phyloP scores from a whole-genome alignment of 1,284 basidiomycete genomes.

The Cystobasidium pallidum region DNA sequence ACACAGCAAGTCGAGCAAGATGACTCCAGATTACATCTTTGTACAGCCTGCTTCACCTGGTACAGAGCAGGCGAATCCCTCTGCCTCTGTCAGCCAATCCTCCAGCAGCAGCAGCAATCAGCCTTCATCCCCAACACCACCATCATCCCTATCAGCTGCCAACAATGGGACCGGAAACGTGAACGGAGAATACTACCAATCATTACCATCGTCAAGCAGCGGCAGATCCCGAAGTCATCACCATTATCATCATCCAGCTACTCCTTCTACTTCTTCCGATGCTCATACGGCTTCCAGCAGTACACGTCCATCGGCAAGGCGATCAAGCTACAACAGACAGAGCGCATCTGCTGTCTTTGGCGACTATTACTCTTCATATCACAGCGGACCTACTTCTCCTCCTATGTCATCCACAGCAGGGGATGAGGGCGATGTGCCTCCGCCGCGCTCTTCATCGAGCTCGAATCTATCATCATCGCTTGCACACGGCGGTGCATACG shows the following conservation, averaged over 20 bases:
- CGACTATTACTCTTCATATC: background rate
- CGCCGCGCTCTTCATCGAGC: conserved; percentile 4
- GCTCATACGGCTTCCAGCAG: background rate
- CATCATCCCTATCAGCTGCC: background rate
- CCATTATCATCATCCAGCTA: conserved; percentile 3
- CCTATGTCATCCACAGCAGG: conserved; percentile 12
- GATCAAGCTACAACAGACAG: conserved; percentile 18
- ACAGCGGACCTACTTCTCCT: conserved; percentile 5
- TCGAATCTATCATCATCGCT: conserved; percentile 11
- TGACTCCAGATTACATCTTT: conserved; percentile 38
- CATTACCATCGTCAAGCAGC: conserved; percentile 12
- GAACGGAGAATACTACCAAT: conserved; percentile 20
- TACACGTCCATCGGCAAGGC: conserved; percentile 9
- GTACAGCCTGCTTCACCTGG: conserved; percentile 42
- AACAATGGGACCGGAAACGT: conserved; percentile 11
- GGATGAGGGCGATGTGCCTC: conserved; percentile 35
- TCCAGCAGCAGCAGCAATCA: background rate
- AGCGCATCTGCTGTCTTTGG: conserved; percentile 23
- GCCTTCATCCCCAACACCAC: background rate
- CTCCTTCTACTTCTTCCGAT: conserved; percentile 25
- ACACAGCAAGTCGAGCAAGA: conserved; percentile 24
- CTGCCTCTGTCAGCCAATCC: background rate
- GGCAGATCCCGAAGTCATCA: background rate
- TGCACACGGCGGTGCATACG: background rate
- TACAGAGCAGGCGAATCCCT: background rate